Evolutionary conservation across 2,329 filamentous ascomycete genomes (phyloP).

Genomic region (Dothidotthia symphoricarpi): DNA sequence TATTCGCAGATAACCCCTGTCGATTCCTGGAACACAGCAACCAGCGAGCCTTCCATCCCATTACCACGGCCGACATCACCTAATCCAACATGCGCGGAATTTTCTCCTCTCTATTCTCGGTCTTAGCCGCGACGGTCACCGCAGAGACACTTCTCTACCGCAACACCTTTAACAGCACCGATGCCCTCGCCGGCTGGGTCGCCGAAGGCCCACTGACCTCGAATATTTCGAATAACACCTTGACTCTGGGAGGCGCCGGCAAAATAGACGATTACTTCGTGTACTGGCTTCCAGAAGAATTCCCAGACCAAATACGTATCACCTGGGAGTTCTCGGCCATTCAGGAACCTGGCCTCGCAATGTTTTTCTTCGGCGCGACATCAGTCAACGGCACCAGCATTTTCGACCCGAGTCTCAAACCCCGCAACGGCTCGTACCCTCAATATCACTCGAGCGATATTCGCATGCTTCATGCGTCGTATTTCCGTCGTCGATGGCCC

Average conservation of each 20-base stretch:
- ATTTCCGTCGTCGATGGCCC: slow-evolving; percentile 21
- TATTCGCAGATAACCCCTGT: background rate
- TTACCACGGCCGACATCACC: background rate
- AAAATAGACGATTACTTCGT: slow-evolving; percentile 32
- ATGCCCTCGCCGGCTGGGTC: slow-evolving; percentile 30
- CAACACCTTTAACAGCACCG: slow-evolving; percentile 29
- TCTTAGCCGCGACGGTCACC: slow-evolving; percentile 13
- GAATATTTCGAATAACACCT: slow-evolving; percentile 25
- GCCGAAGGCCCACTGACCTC: slow-evolving; percentile 34
- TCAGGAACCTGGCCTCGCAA: slow-evolving; percentile 34
- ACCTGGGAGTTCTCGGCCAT: slow-evolving; percentile 36
- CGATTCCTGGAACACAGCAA: background rate
- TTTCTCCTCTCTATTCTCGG: slow-evolving; percentile 1
- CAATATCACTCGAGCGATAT: slow-evolving; percentile 25
- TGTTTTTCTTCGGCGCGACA: slow-evolving; percentile 39
- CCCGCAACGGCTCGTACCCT: slow-evolving; percentile 30
- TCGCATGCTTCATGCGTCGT: slow-evolving; percentile 17
- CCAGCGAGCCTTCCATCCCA: background rate
- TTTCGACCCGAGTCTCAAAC: slow-evolving; percentile 26
- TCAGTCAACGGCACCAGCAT: slow-evolving; percentile 27
- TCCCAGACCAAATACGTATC: slow-evolving; percentile 34
- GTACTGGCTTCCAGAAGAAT: slow-evolving; percentile 36
- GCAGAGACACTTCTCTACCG: slow-evolving; percentile 37
- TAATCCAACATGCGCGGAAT: slow-evolving; percentile 7
- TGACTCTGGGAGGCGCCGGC: slow-evolving; percentile 29